Conservation (phyloP, 495 filamentous ascomycete species). For the Acidiella bohemica region DNA sequence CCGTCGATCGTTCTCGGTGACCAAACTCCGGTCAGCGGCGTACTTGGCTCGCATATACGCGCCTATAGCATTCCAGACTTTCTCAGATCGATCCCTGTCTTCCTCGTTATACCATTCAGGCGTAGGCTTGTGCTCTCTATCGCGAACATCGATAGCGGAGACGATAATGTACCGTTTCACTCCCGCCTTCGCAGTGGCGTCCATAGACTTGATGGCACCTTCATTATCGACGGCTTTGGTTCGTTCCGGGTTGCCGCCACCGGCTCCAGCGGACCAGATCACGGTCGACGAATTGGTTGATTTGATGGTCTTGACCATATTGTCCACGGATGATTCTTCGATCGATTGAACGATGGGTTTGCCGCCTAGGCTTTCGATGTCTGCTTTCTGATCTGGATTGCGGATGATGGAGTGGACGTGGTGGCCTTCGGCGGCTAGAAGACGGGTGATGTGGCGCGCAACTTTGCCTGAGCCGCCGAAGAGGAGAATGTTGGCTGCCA, state of each 20-base stretch:
- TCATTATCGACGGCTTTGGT: slow-evolving; percentile 25
- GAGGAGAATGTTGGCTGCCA: slow-evolving; percentile 23
- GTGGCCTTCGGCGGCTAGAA: slow-evolving; percentile 21
- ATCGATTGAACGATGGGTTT: slow-evolving; percentile 27
- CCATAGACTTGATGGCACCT: slow-evolving; percentile 26
- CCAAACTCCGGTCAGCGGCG: slow-evolving; percentile 24
- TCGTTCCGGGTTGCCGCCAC: slow-evolving; percentile 22
- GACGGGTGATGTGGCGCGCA: slow-evolving; percentile 25
- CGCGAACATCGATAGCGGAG: slow-evolving; percentile 26
- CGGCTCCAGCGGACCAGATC: slow-evolving; percentile 26
- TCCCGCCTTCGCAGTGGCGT: slow-evolving; percentile 24
- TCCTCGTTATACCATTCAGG: slow-evolving; percentile 27
- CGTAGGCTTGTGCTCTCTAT: slow-evolving; percentile 20
- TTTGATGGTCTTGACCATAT: slow-evolving; percentile 21
- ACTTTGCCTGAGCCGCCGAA: slow-evolving; percentile 30
- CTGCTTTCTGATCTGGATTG: slow-evolving; percentile 20
- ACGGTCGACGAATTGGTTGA: slow-evolving; percentile 15
- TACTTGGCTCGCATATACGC: slow-evolving; percentile 26
- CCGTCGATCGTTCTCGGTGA: slow-evolving; percentile 21
- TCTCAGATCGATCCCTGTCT: slow-evolving; percentile 19
- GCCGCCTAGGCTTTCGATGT: slow-evolving; percentile 23
- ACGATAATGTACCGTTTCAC: slow-evolving; percentile 26
- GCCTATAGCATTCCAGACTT: slow-evolving; percentile 21
- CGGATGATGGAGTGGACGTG: slow-evolving; percentile 27
- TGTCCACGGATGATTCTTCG: slow-evolving; percentile 23